Evolutionary conservation across 2,329 filamentous ascomycete genomes (phyloP), one percentile per base, ranked within the genome.

Genomic region (Colletotrichum chlorophyti): DNA sequence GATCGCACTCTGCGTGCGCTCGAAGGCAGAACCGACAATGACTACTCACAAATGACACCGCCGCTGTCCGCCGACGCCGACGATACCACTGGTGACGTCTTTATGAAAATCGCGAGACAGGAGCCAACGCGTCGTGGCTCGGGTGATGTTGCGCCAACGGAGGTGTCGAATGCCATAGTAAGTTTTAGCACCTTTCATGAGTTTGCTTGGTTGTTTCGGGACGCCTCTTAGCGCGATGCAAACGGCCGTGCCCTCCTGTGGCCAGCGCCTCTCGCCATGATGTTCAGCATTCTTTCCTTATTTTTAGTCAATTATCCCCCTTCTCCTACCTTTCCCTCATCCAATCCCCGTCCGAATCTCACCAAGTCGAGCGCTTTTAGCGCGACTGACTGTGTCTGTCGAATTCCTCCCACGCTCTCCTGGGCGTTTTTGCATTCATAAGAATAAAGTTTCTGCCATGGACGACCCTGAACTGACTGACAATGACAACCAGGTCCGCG

Each of bases 101-200:
- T 86, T 62, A 77, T 87, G 59, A 80, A 76, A 51, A 86, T 87
- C 58, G 83, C 84, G 11, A 75, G 79, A 10, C 82, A 86, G 58
- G 83, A 85, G 61, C 64, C 77, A 12, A 65, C 69, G 14, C 76
- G 73, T 43, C 77, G 74, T 47, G 65, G 67, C 15, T 60, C 66
- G 8, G 74, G 76, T 38, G 71, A 73, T 6, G 72, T 70, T 37
- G 65, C 68, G 23, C 63, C 61, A 52, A 60, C 63, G 6, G 74
- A 76, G 26, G 74, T 71, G 34, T 72, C 74, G 45, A 78, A 71
- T 62, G 69, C 75, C 29, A 72, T 78, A 42, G 82, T 84, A 76
- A 79, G 81, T 81, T 34, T 21, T 62, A 42, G 21, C 27, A 37
- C 34, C 37, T 50, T 51, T 55, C 48, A 43, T 31, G 32, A 10